A percentile compares a stretch with the other conserved stretches of the same genome.
phyloP scores from a whole-genome alignment of 1,284 basidiomycete species.

The Ceratobasidium sp. region DNA sequence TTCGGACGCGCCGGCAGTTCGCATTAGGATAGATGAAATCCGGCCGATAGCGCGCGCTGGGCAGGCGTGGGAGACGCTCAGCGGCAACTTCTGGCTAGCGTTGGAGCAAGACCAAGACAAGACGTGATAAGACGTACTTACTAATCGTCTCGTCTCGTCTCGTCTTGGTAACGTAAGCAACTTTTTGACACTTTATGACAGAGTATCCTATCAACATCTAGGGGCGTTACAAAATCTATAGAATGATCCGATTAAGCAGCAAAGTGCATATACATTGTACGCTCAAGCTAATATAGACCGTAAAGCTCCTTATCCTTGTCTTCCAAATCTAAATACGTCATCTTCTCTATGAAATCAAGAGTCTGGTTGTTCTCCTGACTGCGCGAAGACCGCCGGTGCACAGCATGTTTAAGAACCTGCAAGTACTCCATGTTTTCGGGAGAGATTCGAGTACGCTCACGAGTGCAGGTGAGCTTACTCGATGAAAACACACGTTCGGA shows the following conservation, averaged over 20 bases:
- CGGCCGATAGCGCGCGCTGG: not conserved
- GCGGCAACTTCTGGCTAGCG: constrained; percentile 11
- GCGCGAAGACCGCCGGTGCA: not conserved
- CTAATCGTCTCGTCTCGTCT: too few species aligned
- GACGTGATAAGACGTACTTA: too few species aligned
- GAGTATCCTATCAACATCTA: too few species aligned
- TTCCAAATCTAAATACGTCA: not conserved
- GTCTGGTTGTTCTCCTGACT: not conserved
- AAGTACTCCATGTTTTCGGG: not conserved
- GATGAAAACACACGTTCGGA: constrained; percentile 10
- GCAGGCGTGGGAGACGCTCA: not conserved
- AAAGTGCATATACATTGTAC: not conserved
- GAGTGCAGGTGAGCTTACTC: constrained; percentile 12
- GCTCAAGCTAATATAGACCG: not conserved
- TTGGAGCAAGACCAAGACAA: too few species aligned
- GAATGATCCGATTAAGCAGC: too few species aligned
- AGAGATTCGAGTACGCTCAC: not conserved
- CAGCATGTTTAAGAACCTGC: constrained; percentile 7
- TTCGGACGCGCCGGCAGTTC: not conserved
- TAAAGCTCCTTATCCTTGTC: not conserved
- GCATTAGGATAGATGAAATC: not conserved
- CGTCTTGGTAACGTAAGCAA: too few species aligned
- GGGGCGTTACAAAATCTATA: too few species aligned
- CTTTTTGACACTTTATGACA: too few species aligned
- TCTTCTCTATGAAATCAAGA: constrained; percentile 10